Evolutionary conservation across 257 asterid species (phyloP), one percentile per base, ranked within the genome.

Genomic region (Plantago ovata): DNA sequence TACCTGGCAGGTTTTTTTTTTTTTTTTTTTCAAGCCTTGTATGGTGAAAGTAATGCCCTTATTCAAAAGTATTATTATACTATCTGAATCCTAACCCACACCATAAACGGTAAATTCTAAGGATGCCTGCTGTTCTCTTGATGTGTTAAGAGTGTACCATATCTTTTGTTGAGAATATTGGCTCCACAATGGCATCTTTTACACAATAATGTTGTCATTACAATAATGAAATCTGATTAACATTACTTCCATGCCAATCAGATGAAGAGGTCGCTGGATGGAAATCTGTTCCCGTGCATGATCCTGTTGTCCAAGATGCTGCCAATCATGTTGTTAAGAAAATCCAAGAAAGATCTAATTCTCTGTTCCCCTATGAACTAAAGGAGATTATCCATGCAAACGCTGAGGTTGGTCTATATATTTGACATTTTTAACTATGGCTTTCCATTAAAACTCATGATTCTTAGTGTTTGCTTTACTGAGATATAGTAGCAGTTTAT

Each of bases 271-370:
- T 64, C 32, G 36, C 72, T 10, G 98, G 94, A 23, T 79, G 85
- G 94, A 72, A 19, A 48, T 77, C 96, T 55, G 94, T 90, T 48
- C 82, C 94, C 7, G 95, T 76, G 52, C 78, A 82, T 40, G 98
- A 90, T 74, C 95, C 96, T 16, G 72, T 79, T 57, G 85, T 90
- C 50, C 79, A 77, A 63, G 98, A 87, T 71, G 98, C 96, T 28
- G 98, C 98, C 40, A 46, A 81, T 45, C 96, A 87, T 66, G 98
- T 94, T 53, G 69, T 90, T 19, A 76, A 68, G 69, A 75, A 81
- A 10, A 86, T 90, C 58, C 98, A 87, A 77, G 72, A 81, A 82
- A 76, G 94, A 71, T 90, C 98, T 11, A 90, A 90, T 79, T 87
- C 98, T 0, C 60, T 90, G 41, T 45, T 77, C 9, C 91, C 96